Evolutionary conservation across 768 basidiomycete genomes (phyloP).

Genomic region (Mycena vitilis): DNA sequence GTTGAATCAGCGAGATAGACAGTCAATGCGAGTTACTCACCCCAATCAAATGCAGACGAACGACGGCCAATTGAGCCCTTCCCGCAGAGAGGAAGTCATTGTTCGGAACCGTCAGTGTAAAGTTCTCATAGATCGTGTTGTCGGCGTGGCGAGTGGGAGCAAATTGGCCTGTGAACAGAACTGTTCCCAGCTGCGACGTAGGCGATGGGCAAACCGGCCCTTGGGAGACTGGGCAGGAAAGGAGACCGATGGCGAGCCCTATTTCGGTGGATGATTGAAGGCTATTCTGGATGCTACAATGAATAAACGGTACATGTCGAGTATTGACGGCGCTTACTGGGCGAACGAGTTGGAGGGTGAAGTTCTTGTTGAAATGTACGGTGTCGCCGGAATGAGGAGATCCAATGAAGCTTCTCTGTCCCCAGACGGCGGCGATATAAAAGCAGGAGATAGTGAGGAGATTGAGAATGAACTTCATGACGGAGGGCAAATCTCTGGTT

Average conservation of each 20-base stretch:
- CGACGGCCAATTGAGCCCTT: constrained; percentile 26
- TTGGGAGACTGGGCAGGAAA: constrained; percentile 19
- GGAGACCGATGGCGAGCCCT: constrained; percentile 27
- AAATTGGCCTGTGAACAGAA: constrained; percentile 24
- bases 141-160: constrained; percentile 4
- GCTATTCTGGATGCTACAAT: constrained; percentile 13
- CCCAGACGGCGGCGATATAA: constrained; percentile 22
- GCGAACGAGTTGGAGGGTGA: constrained; percentile 29
- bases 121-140: constrained; percentile 29
- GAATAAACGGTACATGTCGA: background rate
- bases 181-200: constrained; percentile 4
- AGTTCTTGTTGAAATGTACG: constrained; percentile 3
- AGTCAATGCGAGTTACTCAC: background rate
- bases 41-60: constrained; percentile 28
- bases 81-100: constrained; percentile 6
- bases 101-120: constrained; percentile 24
- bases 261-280: constrained; percentile 29
- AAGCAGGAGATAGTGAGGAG: constrained; percentile 12
- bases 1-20: background rate
- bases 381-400: constrained; percentile 12
- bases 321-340: constrained; percentile 10
- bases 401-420: constrained; percentile 18
- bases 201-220: constrained; percentile 20
- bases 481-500: too few species aligned
- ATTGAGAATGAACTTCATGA: constrained; percentile 20